phyloP scores from a whole-genome alignment of 1,284 basidiomycete genomes.

The Ustilago bromivora region DNA sequence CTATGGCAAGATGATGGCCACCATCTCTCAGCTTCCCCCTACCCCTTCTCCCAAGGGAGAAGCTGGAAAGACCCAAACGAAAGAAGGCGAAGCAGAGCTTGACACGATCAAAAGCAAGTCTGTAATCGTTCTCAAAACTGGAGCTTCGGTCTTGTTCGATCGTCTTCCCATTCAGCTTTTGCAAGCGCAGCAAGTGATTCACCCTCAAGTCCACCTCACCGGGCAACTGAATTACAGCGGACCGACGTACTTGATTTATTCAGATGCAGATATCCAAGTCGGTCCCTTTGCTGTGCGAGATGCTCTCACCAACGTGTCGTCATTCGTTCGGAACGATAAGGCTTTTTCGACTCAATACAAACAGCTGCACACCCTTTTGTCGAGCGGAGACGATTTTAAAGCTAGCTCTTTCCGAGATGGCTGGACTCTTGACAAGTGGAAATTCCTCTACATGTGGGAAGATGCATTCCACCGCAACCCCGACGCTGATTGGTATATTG shows the following conservation, averaged over 20 bases:
- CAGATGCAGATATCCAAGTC: slow-evolving; percentile 15
- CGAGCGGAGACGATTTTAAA: background rate
- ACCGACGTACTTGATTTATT: slow-evolving; percentile 30
- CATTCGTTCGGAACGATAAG: slow-evolving; percentile 6
- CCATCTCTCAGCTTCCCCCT: background rate
- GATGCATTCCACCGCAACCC: slow-evolving; percentile 33
- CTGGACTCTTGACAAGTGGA: slow-evolving; percentile 43
- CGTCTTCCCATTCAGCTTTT: slow-evolving; percentile 38
- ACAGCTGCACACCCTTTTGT: slow-evolving; percentile 16
- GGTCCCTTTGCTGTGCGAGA: slow-evolving; percentile 22
- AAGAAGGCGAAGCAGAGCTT: background rate
- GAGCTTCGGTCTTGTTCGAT: slow-evolving; percentile 32
- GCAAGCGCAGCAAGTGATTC: slow-evolving; percentile 12
- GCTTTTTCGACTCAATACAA: slow-evolving; percentile 24
- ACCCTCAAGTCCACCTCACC: slow-evolving; percentile 8
- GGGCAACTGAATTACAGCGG: slow-evolving; percentile 12
- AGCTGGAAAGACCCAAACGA: background rate
- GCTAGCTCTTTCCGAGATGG: slow-evolving; percentile 15
- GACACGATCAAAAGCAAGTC: slow-evolving; percentile 16
- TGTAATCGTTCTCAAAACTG: slow-evolving; percentile 41
- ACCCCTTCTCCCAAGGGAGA: background rate
- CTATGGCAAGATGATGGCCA: slow-evolving; percentile 16
- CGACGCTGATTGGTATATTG: slow-evolving; percentile 39
- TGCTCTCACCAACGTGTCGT: slow-evolving; percentile 37
- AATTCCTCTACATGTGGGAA: slow-evolving; percentile 49